These are phyloP conservation scores for Cladophialophora chaetospira DNA, from an alignment of 2,329 filamentous ascomycete species.

Conservation along the genomic window DNA sequence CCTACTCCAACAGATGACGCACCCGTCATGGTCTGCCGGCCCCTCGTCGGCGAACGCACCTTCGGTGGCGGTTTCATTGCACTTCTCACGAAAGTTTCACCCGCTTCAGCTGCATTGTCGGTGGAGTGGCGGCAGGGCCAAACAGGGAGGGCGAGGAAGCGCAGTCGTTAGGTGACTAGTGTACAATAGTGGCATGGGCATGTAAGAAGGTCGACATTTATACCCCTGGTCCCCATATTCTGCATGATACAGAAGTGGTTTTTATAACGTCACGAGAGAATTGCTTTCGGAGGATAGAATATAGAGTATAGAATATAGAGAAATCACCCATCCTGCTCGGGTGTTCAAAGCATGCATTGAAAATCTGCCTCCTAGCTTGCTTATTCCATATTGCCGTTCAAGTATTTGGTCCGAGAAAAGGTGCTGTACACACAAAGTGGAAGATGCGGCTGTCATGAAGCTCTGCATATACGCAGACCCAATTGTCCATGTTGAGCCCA, in stretches of 20 bases:
- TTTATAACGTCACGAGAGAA: too few relatives aligned
- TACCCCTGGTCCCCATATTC: too few relatives aligned
- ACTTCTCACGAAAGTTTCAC: conserved; percentile 46
- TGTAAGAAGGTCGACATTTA: too few relatives aligned
- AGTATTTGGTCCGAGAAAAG: neutral
- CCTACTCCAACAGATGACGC: conserved; percentile 27
- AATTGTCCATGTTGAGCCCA: neutral
- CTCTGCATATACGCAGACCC: neutral
- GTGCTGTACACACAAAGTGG: conserved; percentile 1
- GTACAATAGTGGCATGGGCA: neutral
- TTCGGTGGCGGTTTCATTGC: conserved; percentile 56
- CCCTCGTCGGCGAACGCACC: conserved; percentile 52
- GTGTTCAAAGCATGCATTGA: too few relatives aligned
- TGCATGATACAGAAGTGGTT: too few relatives aligned
- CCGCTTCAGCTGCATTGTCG: conserved; percentile 7
- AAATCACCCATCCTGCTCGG: too few relatives aligned
- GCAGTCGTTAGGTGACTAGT: conserved; percentile 7
- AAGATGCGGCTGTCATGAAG: neutral
- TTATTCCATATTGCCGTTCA: neutral
- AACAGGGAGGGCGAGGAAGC: conserved; percentile 23
- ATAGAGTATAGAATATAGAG: too few relatives aligned
- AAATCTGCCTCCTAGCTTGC: neutral
- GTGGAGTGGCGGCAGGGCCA: conserved; percentile 17
- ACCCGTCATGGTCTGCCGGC: conserved; percentile 54
- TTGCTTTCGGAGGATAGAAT: too few relatives aligned